These are phyloP conservation scores for Lotmaria passim DNA, from an alignment of 208 protist genomes.

Conservation along the genomic window DNA sequence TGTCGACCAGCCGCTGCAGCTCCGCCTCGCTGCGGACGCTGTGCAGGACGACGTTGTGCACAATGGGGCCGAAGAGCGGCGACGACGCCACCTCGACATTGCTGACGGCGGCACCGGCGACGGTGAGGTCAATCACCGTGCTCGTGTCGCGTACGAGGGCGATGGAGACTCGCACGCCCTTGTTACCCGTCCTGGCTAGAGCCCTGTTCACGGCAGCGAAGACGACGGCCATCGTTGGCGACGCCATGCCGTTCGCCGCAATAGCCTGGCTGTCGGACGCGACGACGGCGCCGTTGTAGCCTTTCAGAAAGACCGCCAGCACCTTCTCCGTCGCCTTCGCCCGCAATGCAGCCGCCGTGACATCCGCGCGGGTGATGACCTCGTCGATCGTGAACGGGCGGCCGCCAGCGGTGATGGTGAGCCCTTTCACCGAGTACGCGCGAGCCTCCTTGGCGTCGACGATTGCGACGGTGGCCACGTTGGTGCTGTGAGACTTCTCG, in stretches of 20 bases:
- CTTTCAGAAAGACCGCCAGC: slow-evolving; percentile 45
- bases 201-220: slow-evolving; percentile 31
- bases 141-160: slow-evolving; percentile 39
- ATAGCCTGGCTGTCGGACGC: slow-evolving; percentile 34
- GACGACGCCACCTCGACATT: slow-evolving; percentile 34
- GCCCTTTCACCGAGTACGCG: slow-evolving; percentile 31
- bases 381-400: slow-evolving; percentile 49
- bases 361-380: slow-evolving; percentile 29
- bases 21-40: slow-evolving; percentile 14
- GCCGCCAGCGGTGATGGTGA: slow-evolving; percentile 31
- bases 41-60: slow-evolving; percentile 41
- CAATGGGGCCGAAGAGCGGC: slow-evolving; percentile 58
- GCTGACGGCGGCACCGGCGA: slow-evolving; percentile 13
- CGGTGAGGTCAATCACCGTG: slow-evolving; percentile 25
- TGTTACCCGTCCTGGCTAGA: slow-evolving; percentile 24
- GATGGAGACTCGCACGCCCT: slow-evolving; percentile 50
- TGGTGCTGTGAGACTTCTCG: slow-evolving; percentile 30
- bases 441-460: slow-evolving; percentile 28
- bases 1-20: slow-evolving; percentile 27
- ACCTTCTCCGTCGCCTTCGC: slow-evolving; percentile 34
- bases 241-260: slow-evolving; percentile 34
- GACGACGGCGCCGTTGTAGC: slow-evolving; percentile 60
- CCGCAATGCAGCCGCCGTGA: slow-evolving; percentile 23
- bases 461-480: slow-evolving; percentile 36
- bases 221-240: slow-evolving; percentile 31